Conservation (phyloP, 208 protist genomes). For the Leishmania gerbilli region DNA sequence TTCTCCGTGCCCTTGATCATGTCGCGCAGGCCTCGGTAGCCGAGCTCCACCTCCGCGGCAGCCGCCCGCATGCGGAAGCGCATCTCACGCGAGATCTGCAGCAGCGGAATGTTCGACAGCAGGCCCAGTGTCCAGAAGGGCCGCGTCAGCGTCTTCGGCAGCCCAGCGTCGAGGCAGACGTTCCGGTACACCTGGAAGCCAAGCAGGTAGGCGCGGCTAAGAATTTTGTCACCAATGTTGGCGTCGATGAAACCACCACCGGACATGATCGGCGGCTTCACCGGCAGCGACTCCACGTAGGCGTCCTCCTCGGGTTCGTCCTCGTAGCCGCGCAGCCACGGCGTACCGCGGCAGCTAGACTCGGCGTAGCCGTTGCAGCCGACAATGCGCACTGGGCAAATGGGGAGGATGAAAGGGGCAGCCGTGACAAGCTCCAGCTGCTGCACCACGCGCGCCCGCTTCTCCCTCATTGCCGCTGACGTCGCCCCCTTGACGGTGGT, state of each 20-base stretch:
- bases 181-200: constrained; percentile 44
- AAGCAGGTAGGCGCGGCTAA: constrained; percentile 45
- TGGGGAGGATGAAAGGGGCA: constrained; percentile 41
- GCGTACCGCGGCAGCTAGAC: constrained; percentile 47
- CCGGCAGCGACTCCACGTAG: constrained; percentile 47
- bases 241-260: constrained; percentile 46
- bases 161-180: constrained; percentile 42
- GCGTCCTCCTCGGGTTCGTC: constrained; percentile 53
- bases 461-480: constrained; percentile 1
- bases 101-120: constrained; percentile 46
- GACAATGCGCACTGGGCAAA: constrained; percentile 54
- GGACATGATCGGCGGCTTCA: constrained; percentile 49
- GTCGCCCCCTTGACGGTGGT: constrained; percentile 12
- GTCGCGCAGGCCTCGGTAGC: constrained; percentile 37
- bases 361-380: constrained; percentile 45
- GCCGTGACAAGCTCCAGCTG: constrained; percentile 32
- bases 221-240: constrained; percentile 44
- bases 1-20: constrained; percentile 48
- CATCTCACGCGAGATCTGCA: constrained; percentile 57
- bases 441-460: constrained; percentile 23
- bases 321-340: constrained; percentile 58
- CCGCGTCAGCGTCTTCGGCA: constrained; percentile 46
- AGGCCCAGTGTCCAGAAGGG: constrained; percentile 42
- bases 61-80: constrained; percentile 49
- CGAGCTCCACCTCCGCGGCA: constrained; percentile 47